Conservation (phyloP, 805 yeast genomes). For the Yarrowia bubula region DNA sequence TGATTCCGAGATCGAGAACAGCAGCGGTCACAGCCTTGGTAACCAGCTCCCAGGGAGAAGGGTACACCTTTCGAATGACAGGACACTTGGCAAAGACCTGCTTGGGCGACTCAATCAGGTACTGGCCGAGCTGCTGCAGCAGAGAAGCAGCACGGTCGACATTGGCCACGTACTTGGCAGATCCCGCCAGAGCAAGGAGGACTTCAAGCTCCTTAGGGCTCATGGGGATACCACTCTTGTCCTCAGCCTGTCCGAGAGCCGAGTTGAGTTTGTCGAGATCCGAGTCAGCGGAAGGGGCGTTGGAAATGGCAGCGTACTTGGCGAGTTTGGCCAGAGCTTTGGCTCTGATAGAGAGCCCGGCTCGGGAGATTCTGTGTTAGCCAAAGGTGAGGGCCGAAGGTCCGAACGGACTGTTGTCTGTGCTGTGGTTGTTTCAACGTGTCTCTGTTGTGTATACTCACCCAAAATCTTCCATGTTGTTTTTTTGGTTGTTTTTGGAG, state of each 20-base stretch:
- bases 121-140: constrained; percentile 47
- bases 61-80: constrained; percentile 34
- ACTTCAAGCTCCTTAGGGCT: constrained; percentile 48
- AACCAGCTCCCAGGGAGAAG: constrained; percentile 47
- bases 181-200: constrained; percentile 54
- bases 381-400: neutral
- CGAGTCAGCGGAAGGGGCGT: constrained; percentile 29
- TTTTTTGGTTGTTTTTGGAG: neutral
- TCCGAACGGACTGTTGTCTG: no score
- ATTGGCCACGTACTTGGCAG: constrained; percentile 42
- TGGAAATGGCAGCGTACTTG: constrained; percentile 35
- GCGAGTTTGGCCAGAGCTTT: constrained; percentile 44
- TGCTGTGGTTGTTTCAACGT: no score
- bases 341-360: constrained; percentile 39
- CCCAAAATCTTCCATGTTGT: constrained; percentile 32
- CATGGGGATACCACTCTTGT: constrained; percentile 33
- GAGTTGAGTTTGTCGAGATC: constrained; percentile 32
- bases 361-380: constrained; percentile 40
- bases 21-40: constrained; percentile 42
- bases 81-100: constrained; percentile 44
- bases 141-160: constrained; percentile 46
- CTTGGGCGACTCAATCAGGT: constrained; percentile 47
- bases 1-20: constrained; percentile 36
- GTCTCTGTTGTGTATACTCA: neutral
- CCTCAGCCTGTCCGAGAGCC: constrained; percentile 36